phyloP scores from a whole-genome alignment of 768 basidiomycete species.

The Leccinum barrowsii region DNA sequence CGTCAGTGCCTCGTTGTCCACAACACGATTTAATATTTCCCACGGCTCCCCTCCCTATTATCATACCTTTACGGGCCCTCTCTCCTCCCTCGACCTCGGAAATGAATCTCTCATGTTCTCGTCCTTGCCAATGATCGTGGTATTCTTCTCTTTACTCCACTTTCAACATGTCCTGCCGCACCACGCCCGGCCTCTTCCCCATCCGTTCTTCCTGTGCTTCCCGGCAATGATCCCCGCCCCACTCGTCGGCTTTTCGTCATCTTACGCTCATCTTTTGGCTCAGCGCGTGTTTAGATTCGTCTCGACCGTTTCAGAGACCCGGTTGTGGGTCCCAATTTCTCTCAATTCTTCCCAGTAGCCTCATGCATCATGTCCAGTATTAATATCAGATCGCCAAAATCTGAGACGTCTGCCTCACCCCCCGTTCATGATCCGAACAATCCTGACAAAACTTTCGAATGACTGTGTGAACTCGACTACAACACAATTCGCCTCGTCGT shows the following conservation, averaged over 20 bases:
- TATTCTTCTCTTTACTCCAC: constrained; percentile 27
- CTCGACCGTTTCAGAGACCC: background rate
- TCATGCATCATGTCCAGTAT: constrained; percentile 28
- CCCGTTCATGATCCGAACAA: constrained; percentile 27
- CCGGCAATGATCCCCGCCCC: constrained; percentile 23
- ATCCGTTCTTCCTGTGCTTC: constrained; percentile 3
- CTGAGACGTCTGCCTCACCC: constrained; percentile 23
- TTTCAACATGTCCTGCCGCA: constrained; percentile 28
- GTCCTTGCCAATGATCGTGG: constrained; percentile 24
- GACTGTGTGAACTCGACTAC: constrained; percentile 22
- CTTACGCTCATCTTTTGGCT: background rate
- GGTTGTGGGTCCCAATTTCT: background rate
- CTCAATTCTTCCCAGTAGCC: constrained; percentile 14
- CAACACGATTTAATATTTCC: constrained; percentile 4
- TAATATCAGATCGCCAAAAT: constrained; percentile 31
- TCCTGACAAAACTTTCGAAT: constrained; percentile 16
- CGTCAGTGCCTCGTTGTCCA: constrained; percentile 19
- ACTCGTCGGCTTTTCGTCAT: constrained; percentile 1
- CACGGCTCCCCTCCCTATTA: constrained; percentile 19
- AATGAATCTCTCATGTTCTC: constrained; percentile 34
- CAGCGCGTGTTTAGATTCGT: background rate
- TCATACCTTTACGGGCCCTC: constrained; percentile 17
- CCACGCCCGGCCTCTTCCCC: constrained; percentile 17
- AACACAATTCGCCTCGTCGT: constrained; percentile 1
- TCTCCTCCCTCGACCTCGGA: constrained; percentile 24